Conservation (phyloP, 2,329 filamentous ascomycete species). For the Aspergillus sp. region DNA sequence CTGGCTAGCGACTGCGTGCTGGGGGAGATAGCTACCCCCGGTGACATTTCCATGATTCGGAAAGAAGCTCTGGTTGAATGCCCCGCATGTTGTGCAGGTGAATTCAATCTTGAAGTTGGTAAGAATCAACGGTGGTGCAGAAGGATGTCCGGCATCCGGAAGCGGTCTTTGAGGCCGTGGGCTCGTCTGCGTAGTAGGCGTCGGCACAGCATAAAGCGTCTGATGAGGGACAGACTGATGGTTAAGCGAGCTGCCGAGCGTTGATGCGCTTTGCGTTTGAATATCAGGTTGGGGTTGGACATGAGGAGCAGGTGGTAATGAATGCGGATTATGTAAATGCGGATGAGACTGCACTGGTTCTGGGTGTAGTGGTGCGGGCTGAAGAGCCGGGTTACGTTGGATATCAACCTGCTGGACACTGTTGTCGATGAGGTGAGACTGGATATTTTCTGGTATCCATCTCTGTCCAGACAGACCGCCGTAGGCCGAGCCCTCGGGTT, state of each 20-base stretch:
- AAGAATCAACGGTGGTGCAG: slow-evolving; percentile 28
- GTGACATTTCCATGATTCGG: slow-evolving; percentile 37
- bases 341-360: slow-evolving; percentile 18
- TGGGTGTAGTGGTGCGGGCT: slow-evolving; percentile 17
- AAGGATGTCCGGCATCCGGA: slow-evolving; percentile 23
- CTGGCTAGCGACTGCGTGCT: slow-evolving; percentile 20
- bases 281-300: slow-evolving; percentile 20
- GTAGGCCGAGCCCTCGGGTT: slow-evolving; percentile 24
- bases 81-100: slow-evolving; percentile 36
- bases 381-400: slow-evolving; percentile 17
- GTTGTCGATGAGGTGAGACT: slow-evolving; percentile 25
- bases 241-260: slow-evolving; percentile 21
- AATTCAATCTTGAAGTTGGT: slow-evolving; percentile 42
- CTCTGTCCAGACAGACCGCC: slow-evolving; percentile 28
- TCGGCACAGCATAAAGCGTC: slow-evolving; percentile 19
- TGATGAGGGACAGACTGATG: slow-evolving; percentile 23
- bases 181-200: slow-evolving; percentile 17
- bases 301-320: slow-evolving; percentile 13
- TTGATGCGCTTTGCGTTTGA: slow-evolving; percentile 19
- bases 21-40: slow-evolving; percentile 26
- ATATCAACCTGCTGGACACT: slow-evolving; percentile 23
- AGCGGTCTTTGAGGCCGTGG: slow-evolving; percentile 22
- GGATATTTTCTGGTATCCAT: slow-evolving; percentile 31
- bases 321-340: slow-evolving; percentile 12
- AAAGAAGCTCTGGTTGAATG: slow-evolving; percentile 38